These are phyloP conservation scores for Mytilinidion resinicola DNA, from an alignment of 495 filamentous ascomycete genomes.

Conservation along the genomic window DNA sequence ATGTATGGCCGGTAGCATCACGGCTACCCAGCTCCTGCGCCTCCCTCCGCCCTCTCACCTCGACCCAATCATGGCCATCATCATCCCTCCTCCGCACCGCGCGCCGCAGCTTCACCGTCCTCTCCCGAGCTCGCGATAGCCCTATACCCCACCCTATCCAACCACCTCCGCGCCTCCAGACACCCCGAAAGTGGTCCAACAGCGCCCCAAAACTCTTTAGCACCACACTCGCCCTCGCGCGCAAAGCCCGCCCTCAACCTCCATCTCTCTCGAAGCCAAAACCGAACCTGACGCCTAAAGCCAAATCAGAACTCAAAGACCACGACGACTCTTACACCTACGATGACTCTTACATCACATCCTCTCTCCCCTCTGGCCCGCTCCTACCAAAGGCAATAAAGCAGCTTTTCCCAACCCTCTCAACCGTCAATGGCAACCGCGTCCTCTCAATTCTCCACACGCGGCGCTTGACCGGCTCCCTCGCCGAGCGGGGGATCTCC, in stretches of 20 bases:
- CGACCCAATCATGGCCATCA: slow-evolving; percentile 12
- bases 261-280: background rate
- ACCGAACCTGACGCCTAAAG: background rate
- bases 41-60: slow-evolving; percentile 11
- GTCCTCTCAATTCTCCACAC: slow-evolving; percentile 65
- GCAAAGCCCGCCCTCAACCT: background rate
- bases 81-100: background rate
- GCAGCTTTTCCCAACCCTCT: slow-evolving; percentile 49
- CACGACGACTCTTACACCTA: too few relatives aligned
- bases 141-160: background rate
- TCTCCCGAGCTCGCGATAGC: background rate
- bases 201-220: background rate
- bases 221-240: background rate
- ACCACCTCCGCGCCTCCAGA: background rate
- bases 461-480: slow-evolving; percentile 66
- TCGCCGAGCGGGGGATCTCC: slow-evolving; percentile 46
- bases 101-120: slow-evolving; percentile 3
- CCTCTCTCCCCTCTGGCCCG: slow-evolving; percentile 19
- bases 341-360: background rate
- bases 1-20: slow-evolving; percentile 30
- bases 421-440: slow-evolving; percentile 53
- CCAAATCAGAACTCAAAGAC: too few relatives aligned
- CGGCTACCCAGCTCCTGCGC: slow-evolving; percentile 22
- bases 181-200: background rate
- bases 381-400: slow-evolving; percentile 41